phyloP scores from a whole-genome alignment of 1,284 basidiomycete species.

The Wolfiporia cocos region DNA sequence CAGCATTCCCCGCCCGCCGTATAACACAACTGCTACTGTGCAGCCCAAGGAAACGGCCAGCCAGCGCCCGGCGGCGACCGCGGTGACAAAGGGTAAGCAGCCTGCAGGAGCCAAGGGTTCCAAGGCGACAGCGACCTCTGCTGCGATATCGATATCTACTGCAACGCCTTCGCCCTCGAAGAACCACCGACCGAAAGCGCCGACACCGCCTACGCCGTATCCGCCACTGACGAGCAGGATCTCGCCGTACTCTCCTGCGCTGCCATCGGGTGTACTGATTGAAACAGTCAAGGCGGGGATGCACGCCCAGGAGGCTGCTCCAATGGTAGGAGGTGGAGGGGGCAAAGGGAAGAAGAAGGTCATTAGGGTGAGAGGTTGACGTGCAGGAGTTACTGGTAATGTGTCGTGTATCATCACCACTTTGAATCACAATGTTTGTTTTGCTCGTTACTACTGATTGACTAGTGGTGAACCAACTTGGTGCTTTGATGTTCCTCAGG shows the following conservation, averaged over 20 bases:
- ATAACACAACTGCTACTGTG: conserved; percentile 27
- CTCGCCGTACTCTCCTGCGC: conserved; percentile 63
- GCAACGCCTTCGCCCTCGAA: conserved; percentile 24
- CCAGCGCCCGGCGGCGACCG: conserved; percentile 20
- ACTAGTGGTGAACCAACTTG: too few species aligned
- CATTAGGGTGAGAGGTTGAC: conserved; percentile 62
- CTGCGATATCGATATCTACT: conserved; percentile 18
- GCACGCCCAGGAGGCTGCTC: conserved; percentile 47
- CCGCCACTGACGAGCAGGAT: conserved; percentile 48
- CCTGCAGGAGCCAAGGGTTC: conserved; percentile 31
- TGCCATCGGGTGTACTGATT: conserved; percentile 66
- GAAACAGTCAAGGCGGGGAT: conserved; percentile 79
- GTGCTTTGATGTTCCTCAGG: too few species aligned
- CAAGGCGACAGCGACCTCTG: conserved; percentile 17
- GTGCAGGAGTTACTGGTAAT: too few species aligned
- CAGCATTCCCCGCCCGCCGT: conserved; percentile 65
- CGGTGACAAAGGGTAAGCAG: conserved; percentile 35
- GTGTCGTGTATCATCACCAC: too few species aligned
- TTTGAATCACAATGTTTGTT: too few species aligned
- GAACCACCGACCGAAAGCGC: conserved; percentile 34
- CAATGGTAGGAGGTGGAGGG: conserved; percentile 28
- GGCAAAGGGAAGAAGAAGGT: conserved; percentile 77
- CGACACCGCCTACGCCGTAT: conserved; percentile 47
- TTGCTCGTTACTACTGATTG: too few species aligned
- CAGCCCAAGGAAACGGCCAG: conserved; percentile 7